Conservation (phyloP, 495 filamentous ascomycete species). For the Penicillium bovifimosum region DNA sequence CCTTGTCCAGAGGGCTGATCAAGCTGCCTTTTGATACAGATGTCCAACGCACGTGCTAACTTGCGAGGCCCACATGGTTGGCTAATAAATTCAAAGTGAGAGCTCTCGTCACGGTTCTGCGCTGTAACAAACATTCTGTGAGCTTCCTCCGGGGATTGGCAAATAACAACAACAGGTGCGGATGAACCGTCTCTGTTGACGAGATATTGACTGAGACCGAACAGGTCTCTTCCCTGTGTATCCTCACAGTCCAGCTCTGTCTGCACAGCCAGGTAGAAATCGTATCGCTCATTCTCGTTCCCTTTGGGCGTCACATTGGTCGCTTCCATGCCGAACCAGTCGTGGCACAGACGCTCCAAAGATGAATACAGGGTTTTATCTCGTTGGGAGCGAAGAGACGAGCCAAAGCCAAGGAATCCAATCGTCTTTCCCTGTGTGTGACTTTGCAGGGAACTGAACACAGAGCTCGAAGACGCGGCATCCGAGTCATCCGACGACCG, state of each 20-base stretch:
- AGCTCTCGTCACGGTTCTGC: constrained; percentile 5
- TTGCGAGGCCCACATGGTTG: constrained; percentile 32
- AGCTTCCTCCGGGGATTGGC: constrained; percentile 25
- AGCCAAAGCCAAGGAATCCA: constrained; percentile 22
- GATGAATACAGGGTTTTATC: constrained; percentile 16
- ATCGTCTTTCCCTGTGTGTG: constrained; percentile 13
- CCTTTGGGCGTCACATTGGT: not conserved
- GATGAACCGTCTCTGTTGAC: not conserved
- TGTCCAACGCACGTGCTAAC: constrained; percentile 17
- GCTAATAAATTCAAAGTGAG: constrained; percentile 26
- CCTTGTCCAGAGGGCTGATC: not conserved
- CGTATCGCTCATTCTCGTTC: constrained; percentile 3
- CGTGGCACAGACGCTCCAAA: constrained; percentile 17
- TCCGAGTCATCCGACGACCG: not conserved
- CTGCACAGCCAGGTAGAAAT: constrained; percentile 25
- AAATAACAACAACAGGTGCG: constrained; percentile 26
- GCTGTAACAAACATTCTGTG: constrained; percentile 22
- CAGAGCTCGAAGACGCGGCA: not conserved
- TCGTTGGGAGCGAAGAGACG: constrained; percentile 7
- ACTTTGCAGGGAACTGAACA: constrained; percentile 1
- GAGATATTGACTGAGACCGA: constrained; percentile 1
- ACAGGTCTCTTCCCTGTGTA: not conserved
- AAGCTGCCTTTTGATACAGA: constrained; percentile 22
- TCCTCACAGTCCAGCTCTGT: constrained; percentile 6
- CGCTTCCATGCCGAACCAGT: constrained; percentile 14